These are phyloP conservation scores for Plantago ovata DNA, from an alignment of 257 asterid species.

Conservation along the genomic window DNA sequence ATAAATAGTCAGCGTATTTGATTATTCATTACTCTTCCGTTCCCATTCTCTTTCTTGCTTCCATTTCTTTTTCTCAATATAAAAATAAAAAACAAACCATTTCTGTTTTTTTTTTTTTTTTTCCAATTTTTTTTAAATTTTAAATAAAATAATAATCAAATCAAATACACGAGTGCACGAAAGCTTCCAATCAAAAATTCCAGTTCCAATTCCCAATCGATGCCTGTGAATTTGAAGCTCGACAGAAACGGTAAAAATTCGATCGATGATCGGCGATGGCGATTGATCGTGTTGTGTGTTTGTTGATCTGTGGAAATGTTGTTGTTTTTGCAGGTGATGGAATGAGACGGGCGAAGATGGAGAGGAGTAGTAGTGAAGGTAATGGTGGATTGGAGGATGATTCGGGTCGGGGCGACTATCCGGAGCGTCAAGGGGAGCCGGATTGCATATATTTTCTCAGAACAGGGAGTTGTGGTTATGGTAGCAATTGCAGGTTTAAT, in stretches of 20 bases:
- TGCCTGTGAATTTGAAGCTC: slow-evolving; percentile 47
- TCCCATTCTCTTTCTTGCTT: slow-evolving; percentile 1
- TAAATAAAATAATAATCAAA: slow-evolving; percentile 10
- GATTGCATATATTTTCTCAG: slow-evolving; percentile 61
- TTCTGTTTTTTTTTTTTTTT: no score
- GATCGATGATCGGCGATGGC: slow-evolving; percentile 29
- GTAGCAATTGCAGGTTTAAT: slow-evolving; percentile 60
- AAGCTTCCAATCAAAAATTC: slow-evolving; percentile 27
- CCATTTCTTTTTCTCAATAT: slow-evolving; percentile 16
- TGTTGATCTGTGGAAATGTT: slow-evolving; percentile 5
- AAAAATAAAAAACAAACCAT: no score
- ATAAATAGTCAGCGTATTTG: slow-evolving; percentile 9
- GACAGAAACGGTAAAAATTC: slow-evolving; percentile 32
- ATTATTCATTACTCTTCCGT: slow-evolving; percentile 7
- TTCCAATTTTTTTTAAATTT: no score
- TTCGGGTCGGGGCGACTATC: slow-evolving; percentile 35
- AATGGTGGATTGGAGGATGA: slow-evolving; percentile 38
- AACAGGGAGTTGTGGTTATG: slow-evolving; percentile 72
- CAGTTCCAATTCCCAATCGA: slow-evolving; percentile 30
- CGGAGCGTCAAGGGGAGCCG: slow-evolving; percentile 71
- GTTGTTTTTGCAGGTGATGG: slow-evolving; percentile 27
- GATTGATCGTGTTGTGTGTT: slow-evolving; percentile 25
- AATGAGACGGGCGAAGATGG: slow-evolving; percentile 40
- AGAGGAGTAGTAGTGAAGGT: slow-evolving; percentile 26
- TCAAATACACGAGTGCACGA: slow-evolving; percentile 34